Evolutionary conservation across 192 early-diverging fungal genomes (phyloP).

Genomic region (Coemansia sp.): DNA sequence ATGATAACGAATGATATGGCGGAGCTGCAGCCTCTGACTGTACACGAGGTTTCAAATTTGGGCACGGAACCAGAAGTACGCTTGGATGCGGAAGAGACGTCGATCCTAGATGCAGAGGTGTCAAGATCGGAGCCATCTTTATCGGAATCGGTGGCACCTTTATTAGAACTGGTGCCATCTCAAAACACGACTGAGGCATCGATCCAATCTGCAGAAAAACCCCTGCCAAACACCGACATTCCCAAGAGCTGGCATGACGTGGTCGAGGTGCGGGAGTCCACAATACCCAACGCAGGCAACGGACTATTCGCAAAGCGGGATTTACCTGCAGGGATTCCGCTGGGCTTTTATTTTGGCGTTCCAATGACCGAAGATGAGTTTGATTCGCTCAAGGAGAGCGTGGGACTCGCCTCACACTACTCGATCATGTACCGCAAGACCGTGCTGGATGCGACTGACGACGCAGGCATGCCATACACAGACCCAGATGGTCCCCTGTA

Average conservation of each 20-base stretch:
- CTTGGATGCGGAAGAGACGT: too few species aligned
- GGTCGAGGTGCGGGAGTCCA: conserved; percentile 63
- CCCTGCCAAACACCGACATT: conserved; percentile 29
- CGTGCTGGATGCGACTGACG: conserved; percentile 88
- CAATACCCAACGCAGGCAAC: conserved; percentile 68
- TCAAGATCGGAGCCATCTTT: too few species aligned
- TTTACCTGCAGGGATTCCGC: conserved; percentile 68
- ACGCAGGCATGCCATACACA: conserved; percentile 70
- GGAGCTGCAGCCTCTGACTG: too few species aligned
- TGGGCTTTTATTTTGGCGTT: conserved; percentile 95
- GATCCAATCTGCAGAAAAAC: neutral
- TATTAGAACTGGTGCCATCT: neutral
- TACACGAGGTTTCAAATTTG: too few species aligned
- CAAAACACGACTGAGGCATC: neutral
- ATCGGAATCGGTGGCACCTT: too few species aligned
- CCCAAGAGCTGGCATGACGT: conserved; percentile 62
- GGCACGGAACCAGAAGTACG: too few species aligned
- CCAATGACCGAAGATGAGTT: conserved; percentile 96
- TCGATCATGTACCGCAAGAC: conserved; percentile 89
- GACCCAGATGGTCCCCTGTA: conserved; percentile 61
- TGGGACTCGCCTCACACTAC: conserved; percentile 80
- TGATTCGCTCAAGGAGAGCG: conserved; percentile 79
- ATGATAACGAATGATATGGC: too few species aligned
- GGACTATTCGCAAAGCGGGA: conserved; percentile 73
- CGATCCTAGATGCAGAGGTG: too few species aligned